Conservation (phyloP, 2,329 filamentous ascomycete genomes). For the Neopestalotiopsis sp. region DNA sequence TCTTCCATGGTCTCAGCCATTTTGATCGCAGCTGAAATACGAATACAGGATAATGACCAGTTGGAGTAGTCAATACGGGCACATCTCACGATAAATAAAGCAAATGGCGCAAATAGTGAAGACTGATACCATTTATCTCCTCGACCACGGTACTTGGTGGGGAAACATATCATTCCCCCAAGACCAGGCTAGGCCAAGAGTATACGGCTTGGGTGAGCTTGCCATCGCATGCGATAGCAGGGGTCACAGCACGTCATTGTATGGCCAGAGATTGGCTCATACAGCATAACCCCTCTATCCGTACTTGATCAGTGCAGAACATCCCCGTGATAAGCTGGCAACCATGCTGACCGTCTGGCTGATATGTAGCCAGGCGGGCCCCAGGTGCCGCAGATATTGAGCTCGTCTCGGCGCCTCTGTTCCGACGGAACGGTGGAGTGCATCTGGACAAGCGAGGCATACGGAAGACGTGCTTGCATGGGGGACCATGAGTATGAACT, state of each 20-base stretch:
- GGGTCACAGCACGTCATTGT: constrained; percentile 10
- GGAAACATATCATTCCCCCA: neutral
- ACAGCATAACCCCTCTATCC: neutral
- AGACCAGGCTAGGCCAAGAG: constrained; percentile 4
- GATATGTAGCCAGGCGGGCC: neutral
- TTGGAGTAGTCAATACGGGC: neutral
- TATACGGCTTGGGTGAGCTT: constrained; percentile 7
- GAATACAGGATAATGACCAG: neutral
- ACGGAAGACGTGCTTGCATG: neutral
- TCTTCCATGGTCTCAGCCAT: constrained; percentile 9
- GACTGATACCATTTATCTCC: neutral
- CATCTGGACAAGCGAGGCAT: neutral
- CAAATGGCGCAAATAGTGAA: neutral
- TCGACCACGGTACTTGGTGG: neutral
- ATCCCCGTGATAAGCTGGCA: neutral
- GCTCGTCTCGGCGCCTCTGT: neutral
- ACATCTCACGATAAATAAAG: neutral
- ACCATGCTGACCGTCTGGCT: neutral
- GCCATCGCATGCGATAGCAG: constrained; percentile 11
- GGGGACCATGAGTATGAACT: neutral
- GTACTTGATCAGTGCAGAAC: neutral
- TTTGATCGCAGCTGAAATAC: neutral
- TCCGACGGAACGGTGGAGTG: neutral
- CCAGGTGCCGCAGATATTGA: neutral
- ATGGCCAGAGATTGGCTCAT: neutral